phyloP scores from a whole-genome alignment of 371 early-diverging fungal species.

The Apophysomyces variabilis region DNA sequence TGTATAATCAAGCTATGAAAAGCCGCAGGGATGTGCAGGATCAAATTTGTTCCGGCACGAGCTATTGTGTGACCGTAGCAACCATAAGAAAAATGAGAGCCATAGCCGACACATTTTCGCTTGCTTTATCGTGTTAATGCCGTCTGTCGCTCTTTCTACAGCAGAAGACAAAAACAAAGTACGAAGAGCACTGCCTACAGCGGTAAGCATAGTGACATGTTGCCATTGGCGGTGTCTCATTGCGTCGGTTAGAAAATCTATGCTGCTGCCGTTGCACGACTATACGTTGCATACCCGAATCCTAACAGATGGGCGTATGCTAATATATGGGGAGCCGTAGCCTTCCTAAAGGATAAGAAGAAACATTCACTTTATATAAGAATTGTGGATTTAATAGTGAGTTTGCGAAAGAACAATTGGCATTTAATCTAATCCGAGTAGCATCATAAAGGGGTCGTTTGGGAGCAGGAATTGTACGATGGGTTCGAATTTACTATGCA shows the following conservation, averaged over 20 bases:
- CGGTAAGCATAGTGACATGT: conserved; percentile 33
- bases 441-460: conserved; percentile 68
- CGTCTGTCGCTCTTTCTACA: conserved; percentile 47
- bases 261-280: conserved; percentile 81
- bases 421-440: conserved; percentile 21
- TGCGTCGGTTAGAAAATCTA: conserved; percentile 73
- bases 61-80: not conserved
- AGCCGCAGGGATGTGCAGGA: too few relatives aligned
- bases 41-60: not conserved
- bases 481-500: conserved; percentile 78
- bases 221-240: not conserved
- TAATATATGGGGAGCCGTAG: conserved; percentile 80
- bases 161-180: conserved; percentile 58
- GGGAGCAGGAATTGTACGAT: conserved; percentile 84
- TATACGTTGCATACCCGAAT: conserved; percentile 83
- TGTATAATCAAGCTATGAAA: too few relatives aligned
- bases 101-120: not conserved
- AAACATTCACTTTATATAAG: conserved; percentile 69
- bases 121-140: conserved; percentile 30
- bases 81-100: not conserved
- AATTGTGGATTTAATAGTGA: conserved; percentile 80
- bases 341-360: conserved; percentile 70
- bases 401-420: not conserved
- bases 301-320: conserved; percentile 77
- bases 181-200: conserved; percentile 48